Base-by-base conservation (phyloP, 306 rosid species). In the Aeschynomene evenia region DNA sequence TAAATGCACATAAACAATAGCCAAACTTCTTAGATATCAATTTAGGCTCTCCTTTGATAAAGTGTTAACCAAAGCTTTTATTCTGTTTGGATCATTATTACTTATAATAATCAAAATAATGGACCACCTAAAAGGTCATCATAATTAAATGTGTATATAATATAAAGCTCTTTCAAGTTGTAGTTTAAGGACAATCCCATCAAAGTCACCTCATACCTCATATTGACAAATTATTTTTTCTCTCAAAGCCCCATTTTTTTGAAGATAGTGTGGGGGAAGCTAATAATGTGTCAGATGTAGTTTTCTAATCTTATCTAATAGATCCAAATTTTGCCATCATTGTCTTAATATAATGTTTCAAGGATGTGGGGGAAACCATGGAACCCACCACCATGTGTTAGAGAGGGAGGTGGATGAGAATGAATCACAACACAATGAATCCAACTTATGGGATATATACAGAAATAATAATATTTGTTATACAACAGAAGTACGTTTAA, bases 101-200 rank as follows among this genome's bases (percentile, higher is more conserved):
- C 57, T 64, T 31, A 50, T 63, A 75, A 70, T 70, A 50, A 70
- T 40, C 14, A 66, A 69, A n/a, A 1, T 4, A 45, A 6, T 75
- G 84, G 84, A 50, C 74, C 78, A 74, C 74, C 66, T 9, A 80
- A 79, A 73, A 68, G 69, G 70, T 19, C 54, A 57, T 64, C 66
- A 56, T 42, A 55, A 70, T 75, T 70, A 80, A 75, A n/a, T n/a
- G n/a, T 80, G 52, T 70, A 23, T 70, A 28, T 28, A 79, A 79
- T n/a, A n/a, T n/a, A 80, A 80, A 80, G 84, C 80, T n/a, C n/a
- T 67, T 70, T 57, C 66, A 74, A 80, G 53, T 64, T 65, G 55
- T 42, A 42, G 74, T 57, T 70, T 70, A 61, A 6, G 60, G 80
- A 80, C 71, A 70, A 74, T 64, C 70, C 77, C 80, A 80, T 75